These are phyloP conservation scores for Lentinula aciculospora DNA, from an alignment of 768 basidiomycete species.

Conservation along the genomic window DNA sequence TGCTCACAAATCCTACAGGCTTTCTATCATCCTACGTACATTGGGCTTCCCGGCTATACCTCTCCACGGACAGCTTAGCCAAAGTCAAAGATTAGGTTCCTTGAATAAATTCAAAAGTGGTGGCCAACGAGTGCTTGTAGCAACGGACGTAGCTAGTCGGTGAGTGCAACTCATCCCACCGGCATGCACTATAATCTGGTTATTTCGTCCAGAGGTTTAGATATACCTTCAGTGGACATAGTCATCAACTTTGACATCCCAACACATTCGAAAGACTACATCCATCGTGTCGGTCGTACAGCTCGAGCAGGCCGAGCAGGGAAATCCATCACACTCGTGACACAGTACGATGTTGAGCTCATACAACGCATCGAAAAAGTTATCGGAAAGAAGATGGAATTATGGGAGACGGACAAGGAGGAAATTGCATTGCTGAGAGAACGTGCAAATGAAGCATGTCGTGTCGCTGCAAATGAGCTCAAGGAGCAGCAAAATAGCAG, in stretches of 20 bases:
- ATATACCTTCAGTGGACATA: slow-evolving; percentile 92
- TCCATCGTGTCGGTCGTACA: slow-evolving; percentile 95
- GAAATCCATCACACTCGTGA: slow-evolving; percentile 95
- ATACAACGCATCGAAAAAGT: slow-evolving; percentile 93
- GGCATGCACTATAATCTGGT: slow-evolving; percentile 65
- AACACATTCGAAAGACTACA: slow-evolving; percentile 98
- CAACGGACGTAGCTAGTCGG: slow-evolving; percentile 95
- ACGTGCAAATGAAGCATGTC: slow-evolving; percentile 81
- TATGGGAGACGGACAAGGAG: slow-evolving; percentile 83
- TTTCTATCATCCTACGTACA: slow-evolving; percentile 84
- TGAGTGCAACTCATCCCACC: slow-evolving; percentile 25
- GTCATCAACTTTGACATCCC: slow-evolving; percentile 99
- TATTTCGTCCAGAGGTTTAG: slow-evolving; percentile 63
- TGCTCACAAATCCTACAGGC: slow-evolving; percentile 30
- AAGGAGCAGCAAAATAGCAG: slow-evolving; percentile 51
- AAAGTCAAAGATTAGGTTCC: slow-evolving; percentile 90
- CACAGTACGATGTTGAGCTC: slow-evolving; percentile 97
- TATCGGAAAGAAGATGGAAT: slow-evolving; percentile 86
- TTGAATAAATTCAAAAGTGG: slow-evolving; percentile 95
- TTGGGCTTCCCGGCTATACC: slow-evolving; percentile 95
- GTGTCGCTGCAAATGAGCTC: slow-evolving; percentile 7
- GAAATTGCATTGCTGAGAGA: slow-evolving; percentile 85
- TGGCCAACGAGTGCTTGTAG: slow-evolving; percentile 85
- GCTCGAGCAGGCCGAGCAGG: slow-evolving; percentile 97
- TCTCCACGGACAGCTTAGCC: slow-evolving; percentile 90